A percentile compares a stretch with the other conserved stretches of the same genome.
phyloP scores from a whole-genome alignment of 2,329 filamentous ascomycete species.

The Domatiomyces globalis region DNA sequence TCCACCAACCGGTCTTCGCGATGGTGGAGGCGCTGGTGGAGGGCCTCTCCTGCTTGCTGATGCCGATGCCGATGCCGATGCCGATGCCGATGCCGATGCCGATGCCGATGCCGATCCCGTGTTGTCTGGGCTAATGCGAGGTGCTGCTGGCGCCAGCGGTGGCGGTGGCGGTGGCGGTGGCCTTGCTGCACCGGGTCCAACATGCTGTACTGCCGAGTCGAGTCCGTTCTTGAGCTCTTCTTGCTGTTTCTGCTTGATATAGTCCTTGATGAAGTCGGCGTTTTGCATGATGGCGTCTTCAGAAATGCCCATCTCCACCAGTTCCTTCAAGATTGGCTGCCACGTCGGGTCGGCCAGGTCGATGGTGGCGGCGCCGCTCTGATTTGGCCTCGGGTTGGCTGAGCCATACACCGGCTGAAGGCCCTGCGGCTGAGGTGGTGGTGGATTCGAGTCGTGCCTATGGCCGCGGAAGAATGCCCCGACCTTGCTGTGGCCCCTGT shows the following conservation, averaged over 20 bases:
- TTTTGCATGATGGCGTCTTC: slow-evolving; percentile 55
- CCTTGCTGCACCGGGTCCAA: slow-evolving; percentile 24
- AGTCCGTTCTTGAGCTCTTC: slow-evolving; percentile 28
- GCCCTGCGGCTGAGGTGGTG: slow-evolving; percentile 15
- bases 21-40: slow-evolving; percentile 45
- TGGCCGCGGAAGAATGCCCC: slow-evolving; percentile 38
- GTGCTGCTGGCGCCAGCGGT: slow-evolving; percentile 36
- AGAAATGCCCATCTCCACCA: slow-evolving; percentile 52
- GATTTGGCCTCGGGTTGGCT: slow-evolving; percentile 17
- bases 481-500: slow-evolving; percentile 36
- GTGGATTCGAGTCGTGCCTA: slow-evolving; percentile 31
- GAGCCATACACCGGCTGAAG: slow-evolving; percentile 16
- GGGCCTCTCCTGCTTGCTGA: slow-evolving; percentile 40
- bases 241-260: slow-evolving; percentile 50
- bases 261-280: slow-evolving; percentile 53
- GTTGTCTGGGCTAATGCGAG: slow-evolving; percentile 45
- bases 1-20: slow-evolving; percentile 32
- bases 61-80: slow-evolving; percentile 34
- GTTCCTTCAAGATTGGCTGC: slow-evolving; percentile 46
- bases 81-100: slow-evolving; percentile 29
- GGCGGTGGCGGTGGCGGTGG: slow-evolving; percentile 44
- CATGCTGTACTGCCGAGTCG: slow-evolving; percentile 24
- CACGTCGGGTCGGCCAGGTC: slow-evolving; percentile 49
- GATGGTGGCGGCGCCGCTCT: slow-evolving; percentile 24
- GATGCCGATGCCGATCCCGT: slow-evolving; percentile 24